A percentile compares a stretch with the other conserved stretches of the same genome.
phyloP scores from a whole-genome alignment of 179 eudicot species.

The Corrigiola litoralis region DNA sequence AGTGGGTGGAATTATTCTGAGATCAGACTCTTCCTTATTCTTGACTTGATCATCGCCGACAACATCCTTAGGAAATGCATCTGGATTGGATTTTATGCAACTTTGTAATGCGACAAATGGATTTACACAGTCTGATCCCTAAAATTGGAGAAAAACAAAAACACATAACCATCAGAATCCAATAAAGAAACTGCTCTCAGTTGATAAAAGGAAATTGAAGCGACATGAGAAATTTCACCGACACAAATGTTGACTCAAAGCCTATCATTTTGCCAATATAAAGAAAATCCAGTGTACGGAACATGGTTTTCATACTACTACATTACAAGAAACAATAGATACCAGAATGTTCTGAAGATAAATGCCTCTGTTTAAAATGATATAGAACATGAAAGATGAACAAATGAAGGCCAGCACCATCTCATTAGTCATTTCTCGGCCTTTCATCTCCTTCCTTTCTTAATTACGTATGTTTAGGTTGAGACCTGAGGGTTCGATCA shows the following conservation, averaged over 20 bases:
- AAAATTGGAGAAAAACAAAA: slow-evolving; percentile 11
- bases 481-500: too few relatives aligned
- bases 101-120: slow-evolving; percentile 83
- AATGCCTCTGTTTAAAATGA: too few relatives aligned
- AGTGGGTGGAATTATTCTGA: slow-evolving; percentile 55
- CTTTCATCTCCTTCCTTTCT: not conserved
- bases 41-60: slow-evolving; percentile 44
- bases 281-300: not conserved
- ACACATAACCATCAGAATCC: not conserved
- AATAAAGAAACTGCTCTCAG: not conserved
- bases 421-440: not conserved
- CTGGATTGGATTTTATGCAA: slow-evolving; percentile 73
- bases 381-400: too few relatives aligned
- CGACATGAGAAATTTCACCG: not conserved
- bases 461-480: not conserved
- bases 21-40: slow-evolving; percentile 35
- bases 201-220: not conserved
- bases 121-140: slow-evolving; percentile 90
- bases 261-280: not conserved
- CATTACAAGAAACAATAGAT: too few relatives aligned
- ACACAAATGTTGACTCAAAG: not conserved
- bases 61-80: slow-evolving; percentile 74
- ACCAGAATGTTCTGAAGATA: too few relatives aligned
- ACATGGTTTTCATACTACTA: not conserved
- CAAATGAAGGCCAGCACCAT: too few relatives aligned